These are phyloP conservation scores for Pichia sp. DNA, from an alignment of 1,139 yeast genomes.

Conservation along the genomic window DNA sequence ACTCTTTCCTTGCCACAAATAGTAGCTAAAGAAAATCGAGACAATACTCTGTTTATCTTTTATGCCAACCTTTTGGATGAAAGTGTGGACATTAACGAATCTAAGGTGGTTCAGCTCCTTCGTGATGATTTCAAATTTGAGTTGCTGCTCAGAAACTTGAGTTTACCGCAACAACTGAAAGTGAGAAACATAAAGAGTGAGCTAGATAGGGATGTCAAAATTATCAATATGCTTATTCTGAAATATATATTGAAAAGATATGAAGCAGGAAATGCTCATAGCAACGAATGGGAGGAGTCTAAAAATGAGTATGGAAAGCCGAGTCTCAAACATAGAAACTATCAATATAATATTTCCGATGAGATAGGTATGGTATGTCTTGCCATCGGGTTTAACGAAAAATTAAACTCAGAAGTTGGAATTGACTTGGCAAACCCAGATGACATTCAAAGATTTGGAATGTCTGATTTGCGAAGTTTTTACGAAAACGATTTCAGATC, in stretches of 20 bases:
- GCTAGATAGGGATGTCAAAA: constrained; percentile 19
- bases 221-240: constrained; percentile 26
- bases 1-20: not conserved
- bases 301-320: constrained; percentile 42
- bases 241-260: constrained; percentile 20
- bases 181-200: constrained; percentile 24
- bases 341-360: constrained; percentile 51
- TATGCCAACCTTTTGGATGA: constrained; percentile 9
- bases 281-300: constrained; percentile 22
- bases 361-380: constrained; percentile 49
- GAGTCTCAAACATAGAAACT: constrained; percentile 24
- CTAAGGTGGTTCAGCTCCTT: constrained; percentile 8
- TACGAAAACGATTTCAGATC: constrained; percentile 39
- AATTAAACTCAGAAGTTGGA: constrained; percentile 40
- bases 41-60: constrained; percentile 5
- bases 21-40: not conserved
- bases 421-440: constrained; percentile 56
- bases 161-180: constrained; percentile 21
- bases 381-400: constrained; percentile 35
- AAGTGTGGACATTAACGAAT: not conserved
- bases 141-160: constrained; percentile 23
- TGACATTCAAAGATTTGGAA: constrained; percentile 39
- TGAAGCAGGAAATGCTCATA: constrained; percentile 13
- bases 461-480: constrained; percentile 33
- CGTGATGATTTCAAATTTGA: constrained; percentile 30